These are phyloP conservation scores for Suillus variegatus DNA, from an alignment of 768 basidiomycete species.

Conservation along the genomic window DNA sequence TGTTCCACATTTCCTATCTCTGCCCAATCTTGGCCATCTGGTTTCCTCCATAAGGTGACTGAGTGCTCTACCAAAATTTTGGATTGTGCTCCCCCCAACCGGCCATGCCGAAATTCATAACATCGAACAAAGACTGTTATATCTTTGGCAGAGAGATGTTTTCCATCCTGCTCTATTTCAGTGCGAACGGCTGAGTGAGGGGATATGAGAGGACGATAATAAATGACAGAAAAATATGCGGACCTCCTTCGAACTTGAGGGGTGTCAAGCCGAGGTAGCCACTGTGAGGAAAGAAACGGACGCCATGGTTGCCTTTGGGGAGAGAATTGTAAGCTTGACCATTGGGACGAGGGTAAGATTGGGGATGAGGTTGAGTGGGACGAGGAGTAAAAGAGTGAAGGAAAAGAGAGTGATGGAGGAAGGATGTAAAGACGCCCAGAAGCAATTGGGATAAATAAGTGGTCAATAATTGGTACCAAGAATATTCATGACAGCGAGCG, in stretches of 20 bases:
- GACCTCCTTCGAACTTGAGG: conserved; percentile 75
- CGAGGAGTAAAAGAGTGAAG: conserved; percentile 20
- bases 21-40: conserved; percentile 54
- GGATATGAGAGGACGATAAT: conserved; percentile 11
- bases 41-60: conserved; percentile 69
- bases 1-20: conserved; percentile 65
- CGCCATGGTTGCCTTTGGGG: conserved; percentile 70
- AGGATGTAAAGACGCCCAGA: conserved; percentile 26
- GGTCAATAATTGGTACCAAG: conserved; percentile 26
- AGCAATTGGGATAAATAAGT: conserved; percentile 36
- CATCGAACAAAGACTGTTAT: conserved; percentile 78
- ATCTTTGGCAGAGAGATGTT: conserved; percentile 64
- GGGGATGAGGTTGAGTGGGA: not conserved
- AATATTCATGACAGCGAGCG: conserved; percentile 29
- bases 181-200: conserved; percentile 61
- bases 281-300: conserved; percentile 70
- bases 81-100: conserved; percentile 55
- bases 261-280: conserved; percentile 84
- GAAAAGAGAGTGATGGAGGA: conserved; percentile 18
- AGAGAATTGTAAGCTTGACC: conserved; percentile 70
- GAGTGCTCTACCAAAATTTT: conserved; percentile 71
- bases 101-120: conserved; percentile 75
- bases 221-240: conserved; percentile 27
- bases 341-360: conserved; percentile 35
- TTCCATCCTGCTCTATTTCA: conserved; percentile 67